These are phyloP conservation scores for Parmales sp. DNA, from an alignment of 108 stramenopile species.

Conservation along the genomic window DNA sequence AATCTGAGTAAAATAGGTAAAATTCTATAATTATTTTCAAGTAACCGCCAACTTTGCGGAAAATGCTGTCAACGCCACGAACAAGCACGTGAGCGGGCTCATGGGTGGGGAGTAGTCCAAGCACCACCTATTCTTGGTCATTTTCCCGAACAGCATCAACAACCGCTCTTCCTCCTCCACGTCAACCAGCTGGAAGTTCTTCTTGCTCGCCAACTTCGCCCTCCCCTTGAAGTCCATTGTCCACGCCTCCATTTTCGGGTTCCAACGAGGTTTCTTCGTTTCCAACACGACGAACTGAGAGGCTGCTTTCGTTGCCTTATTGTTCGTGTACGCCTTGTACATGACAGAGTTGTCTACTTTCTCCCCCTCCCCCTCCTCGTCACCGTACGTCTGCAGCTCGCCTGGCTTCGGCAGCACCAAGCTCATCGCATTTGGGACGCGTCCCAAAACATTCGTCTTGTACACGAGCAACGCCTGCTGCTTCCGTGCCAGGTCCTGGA, in stretches of 20 bases:
- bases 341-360: background rate
- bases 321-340: background rate
- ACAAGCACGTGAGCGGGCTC: background rate
- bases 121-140: constrained; percentile 18
- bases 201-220: constrained; percentile 18
- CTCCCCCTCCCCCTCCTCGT: background rate
- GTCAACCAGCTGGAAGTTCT: constrained; percentile 20
- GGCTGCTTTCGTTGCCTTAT: background rate
- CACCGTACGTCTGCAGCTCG: background rate
- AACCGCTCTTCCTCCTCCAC: background rate
- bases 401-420: constrained; percentile 4
- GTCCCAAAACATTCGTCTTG: constrained; percentile 16
- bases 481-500: background rate
- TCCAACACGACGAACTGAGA: background rate
- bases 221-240: constrained; percentile 25
- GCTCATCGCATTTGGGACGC: constrained; percentile 20
- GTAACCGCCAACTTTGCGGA: constrained; percentile 12
- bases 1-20: background rate
- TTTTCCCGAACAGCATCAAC: constrained; percentile 18
- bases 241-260: constrained; percentile 3
- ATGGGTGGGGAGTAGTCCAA: constrained; percentile 14
- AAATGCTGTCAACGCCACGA: constrained; percentile 20
- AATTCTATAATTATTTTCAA: background rate
- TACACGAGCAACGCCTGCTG: constrained; percentile 9
- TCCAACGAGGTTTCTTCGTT: constrained; percentile 15